Conservation (phyloP, 2,329 filamentous ascomycete species). For the Sphaceloma murrayae region DNA sequence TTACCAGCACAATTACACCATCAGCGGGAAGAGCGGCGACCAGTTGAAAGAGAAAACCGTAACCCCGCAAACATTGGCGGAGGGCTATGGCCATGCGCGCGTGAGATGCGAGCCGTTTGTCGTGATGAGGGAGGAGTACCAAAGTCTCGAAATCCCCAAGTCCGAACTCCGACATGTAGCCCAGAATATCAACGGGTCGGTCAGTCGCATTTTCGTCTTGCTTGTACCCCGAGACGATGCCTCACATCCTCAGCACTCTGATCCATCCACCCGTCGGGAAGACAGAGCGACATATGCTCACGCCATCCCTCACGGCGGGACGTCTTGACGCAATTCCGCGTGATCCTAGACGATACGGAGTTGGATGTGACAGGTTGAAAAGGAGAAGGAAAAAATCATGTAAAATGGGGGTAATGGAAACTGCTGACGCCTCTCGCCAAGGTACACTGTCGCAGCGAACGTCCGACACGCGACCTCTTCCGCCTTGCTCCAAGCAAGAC, state of each 20-base stretch:
- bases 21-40: slow-evolving; percentile 10
- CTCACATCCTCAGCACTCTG: not conserved
- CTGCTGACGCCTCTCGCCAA: slow-evolving; percentile 4
- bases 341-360: slow-evolving; percentile 8
- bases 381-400: slow-evolving; percentile 13
- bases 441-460: slow-evolving; percentile 3
- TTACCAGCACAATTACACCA: slow-evolving; percentile 11
- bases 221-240: not conserved
- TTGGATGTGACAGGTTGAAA: slow-evolving; percentile 7
- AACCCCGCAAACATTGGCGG: slow-evolving; percentile 8
- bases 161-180: slow-evolving; percentile 6
- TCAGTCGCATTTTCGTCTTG: slow-evolving; percentile 12
- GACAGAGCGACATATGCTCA: too few species aligned
- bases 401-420: slow-evolving; percentile 18
- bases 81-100: slow-evolving; percentile 17
- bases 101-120: slow-evolving; percentile 12
- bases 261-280: too few species aligned
- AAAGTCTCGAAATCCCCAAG: not conserved
- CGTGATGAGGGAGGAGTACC: too few species aligned
- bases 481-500: too few species aligned
- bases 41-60: slow-evolving; percentile 6
- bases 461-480: slow-evolving; percentile 1
- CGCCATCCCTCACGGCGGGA: not conserved
- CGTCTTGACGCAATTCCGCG: slow-evolving; percentile 8
- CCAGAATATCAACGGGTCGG: slow-evolving; percentile 10